These are phyloP conservation scores for Heliamphora exappendiculata DNA, from an alignment of 148 eudicot species.

Conservation along the genomic window DNA sequence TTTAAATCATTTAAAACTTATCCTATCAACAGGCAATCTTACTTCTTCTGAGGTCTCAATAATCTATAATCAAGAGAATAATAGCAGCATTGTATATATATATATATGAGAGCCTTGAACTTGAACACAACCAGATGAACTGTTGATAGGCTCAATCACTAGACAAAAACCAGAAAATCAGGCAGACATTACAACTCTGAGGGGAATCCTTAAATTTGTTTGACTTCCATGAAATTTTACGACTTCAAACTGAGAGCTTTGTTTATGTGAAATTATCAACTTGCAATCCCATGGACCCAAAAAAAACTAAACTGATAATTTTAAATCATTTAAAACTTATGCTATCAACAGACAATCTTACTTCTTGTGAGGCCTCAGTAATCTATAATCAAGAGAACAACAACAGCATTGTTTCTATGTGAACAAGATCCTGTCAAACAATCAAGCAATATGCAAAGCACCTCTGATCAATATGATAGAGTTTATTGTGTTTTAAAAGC, in stretches of 20 bases:
- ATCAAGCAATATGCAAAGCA: background rate
- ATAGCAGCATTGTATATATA: no score
- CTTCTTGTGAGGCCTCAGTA: background rate
- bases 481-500: background rate
- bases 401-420: background rate
- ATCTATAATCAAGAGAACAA: background rate
- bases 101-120: no score
- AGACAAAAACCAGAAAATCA: background rate
- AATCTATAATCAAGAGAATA: no score
- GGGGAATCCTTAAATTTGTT: background rate
- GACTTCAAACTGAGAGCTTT: background rate
- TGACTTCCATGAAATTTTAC: background rate
- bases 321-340: background rate
- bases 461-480: background rate
- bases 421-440: background rate
- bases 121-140: constrained; percentile 10
- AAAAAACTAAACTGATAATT: background rate
- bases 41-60: no score
- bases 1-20: no score
- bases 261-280: background rate
- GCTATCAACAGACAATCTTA: background rate
- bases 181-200: background rate
- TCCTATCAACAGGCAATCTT: no score
- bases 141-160: background rate
- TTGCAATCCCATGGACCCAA: background rate